Evolutionary conservation across 2,329 filamentous ascomycete species (phyloP).

Genomic region (Trichoderma sp.): DNA sequence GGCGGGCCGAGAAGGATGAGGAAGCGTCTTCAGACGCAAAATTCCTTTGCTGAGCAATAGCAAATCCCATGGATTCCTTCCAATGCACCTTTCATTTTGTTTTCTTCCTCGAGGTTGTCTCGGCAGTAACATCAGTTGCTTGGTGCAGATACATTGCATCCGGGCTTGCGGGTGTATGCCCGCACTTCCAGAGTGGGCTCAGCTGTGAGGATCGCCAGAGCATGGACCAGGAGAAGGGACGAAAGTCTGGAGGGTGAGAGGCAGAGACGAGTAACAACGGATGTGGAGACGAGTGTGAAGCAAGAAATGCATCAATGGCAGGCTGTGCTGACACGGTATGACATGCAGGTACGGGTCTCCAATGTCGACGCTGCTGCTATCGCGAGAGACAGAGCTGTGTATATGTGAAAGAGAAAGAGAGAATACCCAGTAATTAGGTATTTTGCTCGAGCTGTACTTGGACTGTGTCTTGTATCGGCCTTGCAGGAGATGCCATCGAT

Average conservation of each 20-base stretch:
- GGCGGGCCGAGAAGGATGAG: not conserved
- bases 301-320: not conserved
- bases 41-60: not conserved
- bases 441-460: not conserved
- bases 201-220: not conserved
- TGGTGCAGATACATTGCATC: not conserved
- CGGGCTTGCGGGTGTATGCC: not conserved
- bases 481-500: not conserved
- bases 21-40: not conserved
- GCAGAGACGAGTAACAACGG: not conserved
- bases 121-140: not conserved
- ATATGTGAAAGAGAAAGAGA: not conserved
- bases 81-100: not conserved
- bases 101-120: not conserved
- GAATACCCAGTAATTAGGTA: too few species aligned
- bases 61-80: not conserved
- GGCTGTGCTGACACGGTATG: conserved; percentile 7
- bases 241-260: not conserved
- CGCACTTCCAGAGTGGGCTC: not conserved
- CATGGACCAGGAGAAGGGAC: not conserved
- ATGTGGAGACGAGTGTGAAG: not conserved
- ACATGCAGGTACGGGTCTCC: not conserved
- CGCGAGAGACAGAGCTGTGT: not conserved
- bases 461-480: too few species aligned
- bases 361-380: not conserved